Evolutionary conservation across 352 stramenopile species (phyloP).

Genomic region (Nothophytophthora sp.): DNA sequence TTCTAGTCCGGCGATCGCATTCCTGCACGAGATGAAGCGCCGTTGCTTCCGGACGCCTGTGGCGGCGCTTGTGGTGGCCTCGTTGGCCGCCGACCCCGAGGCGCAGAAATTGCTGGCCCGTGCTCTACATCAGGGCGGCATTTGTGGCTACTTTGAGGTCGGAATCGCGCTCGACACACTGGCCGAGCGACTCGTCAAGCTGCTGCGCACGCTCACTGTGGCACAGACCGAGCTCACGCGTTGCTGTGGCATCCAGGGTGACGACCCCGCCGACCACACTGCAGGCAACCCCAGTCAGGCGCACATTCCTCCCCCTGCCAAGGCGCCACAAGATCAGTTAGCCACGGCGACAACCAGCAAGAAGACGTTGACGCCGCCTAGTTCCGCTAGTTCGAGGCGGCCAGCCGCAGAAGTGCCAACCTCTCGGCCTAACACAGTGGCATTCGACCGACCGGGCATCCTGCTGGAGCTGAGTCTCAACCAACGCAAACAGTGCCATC

Average conservation of each 20-base stretch:
- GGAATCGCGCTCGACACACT: conserved; percentile 30
- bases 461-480: conserved; percentile 71
- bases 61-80: conserved; percentile 37
- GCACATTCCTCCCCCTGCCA: too few species aligned
- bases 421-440: conserved; percentile 49
- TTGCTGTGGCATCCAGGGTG: conserved; percentile 38
- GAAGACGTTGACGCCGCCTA: conserved; percentile 11
- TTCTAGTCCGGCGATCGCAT: conserved; percentile 50
- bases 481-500: conserved; percentile 62
- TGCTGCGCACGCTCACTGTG: conserved; percentile 58
- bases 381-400: conserved; percentile 16
- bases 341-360: neutral
- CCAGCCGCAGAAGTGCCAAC: conserved; percentile 23
- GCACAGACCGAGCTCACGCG: conserved; percentile 50
- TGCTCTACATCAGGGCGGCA: conserved; percentile 46
- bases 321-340: too few species aligned
- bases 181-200: conserved; percentile 46
- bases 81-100: conserved; percentile 20
- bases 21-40: conserved; percentile 61
- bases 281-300: neutral
- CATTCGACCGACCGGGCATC: conserved; percentile 64
- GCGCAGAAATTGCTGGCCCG: conserved; percentile 52
- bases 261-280: neutral
- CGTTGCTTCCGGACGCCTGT: conserved; percentile 56
- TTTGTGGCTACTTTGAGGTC: conserved; percentile 71